Evolutionary conservation across 2,329 filamentous ascomycete species (phyloP), one percentile per base, ranked within the genome.

Genomic region (Mariannaea sp.): DNA sequence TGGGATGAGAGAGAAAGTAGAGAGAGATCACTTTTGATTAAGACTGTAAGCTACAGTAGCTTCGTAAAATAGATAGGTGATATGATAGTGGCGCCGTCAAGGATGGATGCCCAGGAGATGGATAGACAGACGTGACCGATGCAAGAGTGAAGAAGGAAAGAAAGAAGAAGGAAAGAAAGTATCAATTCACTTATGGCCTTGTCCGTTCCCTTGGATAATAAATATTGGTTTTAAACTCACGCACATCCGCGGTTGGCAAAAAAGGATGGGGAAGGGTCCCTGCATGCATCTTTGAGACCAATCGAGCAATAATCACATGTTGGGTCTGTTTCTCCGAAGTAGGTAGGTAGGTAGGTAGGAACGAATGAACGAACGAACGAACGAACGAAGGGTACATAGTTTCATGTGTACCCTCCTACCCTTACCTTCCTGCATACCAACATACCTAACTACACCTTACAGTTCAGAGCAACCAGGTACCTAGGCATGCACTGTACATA

Each of bases 231-330:
- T 36, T 20, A 22, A 41, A n/a, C 38, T 19, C 26, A n/a, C n/a
- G n/a, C n/a, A 40, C 24, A 38, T 39, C 30, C 39, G 46, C 46
- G 49, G 29, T 29, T 24, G 32, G n/a, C n/a, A n/a, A n/a, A 36
- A 24, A 26, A n/a, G 7, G 5, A 13, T 24, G 13, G 29, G 29
- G 29, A 10, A 32, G 38, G 44, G 38, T 29, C 50, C 50, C 22
- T 40, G 51, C 39, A 26, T 27, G 44, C 49, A 20, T 53, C 51
- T 64, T 58, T 55, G 57, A 56, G 41, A 54, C 57, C 16, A 17
- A 22, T 59, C 58, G 41, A 13, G 22, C 39, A 36, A 47, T 47
- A 61, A 65, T 65, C 62, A 65, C 62, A 65, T 65, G 62, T 59
- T 55, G 48, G 55, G 12, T 30, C 24, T 22, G 33, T 24, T 24